phyloP scores from a whole-genome alignment of 495 filamentous ascomycete genomes.

The Podospora sp. region DNA sequence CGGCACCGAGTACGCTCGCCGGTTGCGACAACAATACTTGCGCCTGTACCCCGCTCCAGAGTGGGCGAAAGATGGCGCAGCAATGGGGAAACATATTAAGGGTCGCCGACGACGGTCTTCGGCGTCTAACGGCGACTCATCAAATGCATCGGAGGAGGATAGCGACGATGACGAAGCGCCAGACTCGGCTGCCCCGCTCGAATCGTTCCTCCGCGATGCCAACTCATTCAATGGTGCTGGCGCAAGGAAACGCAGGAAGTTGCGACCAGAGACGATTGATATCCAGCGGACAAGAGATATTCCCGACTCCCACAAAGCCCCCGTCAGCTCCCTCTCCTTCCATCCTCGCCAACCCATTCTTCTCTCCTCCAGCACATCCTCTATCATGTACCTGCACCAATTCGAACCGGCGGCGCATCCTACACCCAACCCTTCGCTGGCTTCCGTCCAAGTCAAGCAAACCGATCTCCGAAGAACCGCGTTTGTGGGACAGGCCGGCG shows the following conservation, averaged over 20 bases:
- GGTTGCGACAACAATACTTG: conserved; percentile 80
- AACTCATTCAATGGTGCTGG: conserved; percentile 52
- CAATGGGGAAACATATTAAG: conserved; percentile 44
- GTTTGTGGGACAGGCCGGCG: conserved; percentile 64
- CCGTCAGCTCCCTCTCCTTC: conserved; percentile 82
- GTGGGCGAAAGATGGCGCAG: conserved; percentile 64
- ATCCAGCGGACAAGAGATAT: conserved; percentile 66
- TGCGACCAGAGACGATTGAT: conserved; percentile 84
- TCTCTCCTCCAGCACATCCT: conserved; percentile 82
- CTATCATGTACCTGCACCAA: conserved; percentile 85
- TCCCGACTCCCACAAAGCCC: conserved; percentile 61
- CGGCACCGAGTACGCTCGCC: conserved; percentile 79
- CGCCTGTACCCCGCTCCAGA: conserved; percentile 76
- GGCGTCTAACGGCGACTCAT: conserved; percentile 45
- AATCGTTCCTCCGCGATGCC: conserved; percentile 73
- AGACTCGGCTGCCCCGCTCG: conserved; percentile 71
- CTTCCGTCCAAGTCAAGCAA: conserved; percentile 79
- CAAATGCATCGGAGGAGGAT: conserved; percentile 59
- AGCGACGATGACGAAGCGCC: conserved; percentile 61
- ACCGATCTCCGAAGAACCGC: conserved; percentile 79
- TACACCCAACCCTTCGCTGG: conserved; percentile 80
- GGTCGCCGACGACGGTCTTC: conserved; percentile 57
- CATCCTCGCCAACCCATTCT: conserved; percentile 86
- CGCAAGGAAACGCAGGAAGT: conserved; percentile 56
- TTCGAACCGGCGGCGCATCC: conserved; percentile 73